Evolutionary conservation across 306 rosid genomes (phyloP), one percentile per base, ranked within the genome.

Genomic region (Medicago truncatula): DNA sequence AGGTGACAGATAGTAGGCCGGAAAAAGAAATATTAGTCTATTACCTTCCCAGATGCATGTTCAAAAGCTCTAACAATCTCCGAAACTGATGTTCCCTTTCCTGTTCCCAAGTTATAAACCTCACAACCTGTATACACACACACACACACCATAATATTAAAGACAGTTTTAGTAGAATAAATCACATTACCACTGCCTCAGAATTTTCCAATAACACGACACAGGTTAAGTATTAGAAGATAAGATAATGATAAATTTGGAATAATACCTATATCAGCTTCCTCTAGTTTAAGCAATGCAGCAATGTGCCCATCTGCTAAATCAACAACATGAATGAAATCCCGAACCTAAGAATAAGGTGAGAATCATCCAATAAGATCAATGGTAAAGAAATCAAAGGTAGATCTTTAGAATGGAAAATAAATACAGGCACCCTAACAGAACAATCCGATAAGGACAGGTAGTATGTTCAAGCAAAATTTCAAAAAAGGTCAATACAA

Each of bases 261-360:
- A 59, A 60, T 59, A 77, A 57, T 87, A 96, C 99, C 97, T 81
- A 96, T 81, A 39, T 76, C 68, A 71, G 92, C 34, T 15, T 82
- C 97, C 16, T 83, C 88, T 44, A 96, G 69, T 86, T 96, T 96
- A 76, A 40, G 78, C 87, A 96, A 69, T 25, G 99, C 98, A 73
- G 98, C 98, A 50, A 92, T 96, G 83, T 96, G 99, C 46, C 98
- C 99, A 76, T 92, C 92, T 53, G 99, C 98, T 83, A 96, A 87
- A 84, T 96, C 98, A 85, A 89, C 90, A 18, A 96, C 98, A 56
- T 96, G 99, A 84, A 96, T 88, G 81, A 88, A 96, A 82, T 96
- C 99, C 46, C 98, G 97, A 40, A 92, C 99, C 99, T 96, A 92
- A 68, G 31, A 82, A 73, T 74, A 83, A 50, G 36, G 75, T 4